Evolutionary conservation across 352 stramenopile genomes (phyloP).

Genomic region (Phytophthora ramorum): DNA sequence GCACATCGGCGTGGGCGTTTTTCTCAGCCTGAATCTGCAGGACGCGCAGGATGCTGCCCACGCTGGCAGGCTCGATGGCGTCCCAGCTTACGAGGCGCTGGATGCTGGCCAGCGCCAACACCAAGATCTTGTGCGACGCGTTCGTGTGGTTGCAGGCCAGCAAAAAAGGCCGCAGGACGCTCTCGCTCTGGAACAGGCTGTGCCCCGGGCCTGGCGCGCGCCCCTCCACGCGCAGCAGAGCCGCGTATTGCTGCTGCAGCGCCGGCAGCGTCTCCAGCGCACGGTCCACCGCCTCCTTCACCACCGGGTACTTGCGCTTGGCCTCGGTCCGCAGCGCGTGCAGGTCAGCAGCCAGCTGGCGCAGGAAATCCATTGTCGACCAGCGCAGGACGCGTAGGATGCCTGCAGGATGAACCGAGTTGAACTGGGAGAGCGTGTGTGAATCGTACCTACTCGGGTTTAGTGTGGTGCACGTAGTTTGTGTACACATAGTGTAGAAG

Average conservation of each 20-base stretch:
- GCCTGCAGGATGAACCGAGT: neutral
- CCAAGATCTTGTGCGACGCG: conserved; percentile 93
- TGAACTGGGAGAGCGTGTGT: neutral
- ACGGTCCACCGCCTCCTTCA: conserved; percentile 96
- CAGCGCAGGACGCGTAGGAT: conserved; percentile 1
- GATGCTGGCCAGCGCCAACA: conserved; percentile 95
- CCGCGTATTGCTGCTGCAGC: conserved; percentile 95
- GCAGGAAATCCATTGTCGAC: conserved; percentile 91
- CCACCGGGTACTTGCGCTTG: conserved; percentile 92
- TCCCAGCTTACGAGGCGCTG: conserved; percentile 95
- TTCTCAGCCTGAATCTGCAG: conserved; percentile 96
- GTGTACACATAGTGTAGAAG: neutral
- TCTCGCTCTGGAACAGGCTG: conserved; percentile 93
- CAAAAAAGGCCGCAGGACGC: conserved; percentile 96
- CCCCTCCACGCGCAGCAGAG: conserved; percentile 74
- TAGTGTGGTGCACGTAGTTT: neutral
- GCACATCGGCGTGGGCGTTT: conserved; percentile 81
- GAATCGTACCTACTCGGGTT: neutral
- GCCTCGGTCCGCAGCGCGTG: conserved; percentile 84
- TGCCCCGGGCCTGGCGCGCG: conserved; percentile 90
- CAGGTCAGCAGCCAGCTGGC: conserved; percentile 90
- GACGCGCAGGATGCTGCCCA: conserved; percentile 95
- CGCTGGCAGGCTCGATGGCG: conserved; percentile 94
- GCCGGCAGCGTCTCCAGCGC: conserved; percentile 94
- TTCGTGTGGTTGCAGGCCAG: conserved; percentile 98